A percentile compares a stretch with the other conserved stretches of the same genome.
These are phyloP conservation scores for Fusarium cicatricum DNA, from an alignment of 2,329 filamentous ascomycete genomes.

Conservation along the genomic window DNA sequence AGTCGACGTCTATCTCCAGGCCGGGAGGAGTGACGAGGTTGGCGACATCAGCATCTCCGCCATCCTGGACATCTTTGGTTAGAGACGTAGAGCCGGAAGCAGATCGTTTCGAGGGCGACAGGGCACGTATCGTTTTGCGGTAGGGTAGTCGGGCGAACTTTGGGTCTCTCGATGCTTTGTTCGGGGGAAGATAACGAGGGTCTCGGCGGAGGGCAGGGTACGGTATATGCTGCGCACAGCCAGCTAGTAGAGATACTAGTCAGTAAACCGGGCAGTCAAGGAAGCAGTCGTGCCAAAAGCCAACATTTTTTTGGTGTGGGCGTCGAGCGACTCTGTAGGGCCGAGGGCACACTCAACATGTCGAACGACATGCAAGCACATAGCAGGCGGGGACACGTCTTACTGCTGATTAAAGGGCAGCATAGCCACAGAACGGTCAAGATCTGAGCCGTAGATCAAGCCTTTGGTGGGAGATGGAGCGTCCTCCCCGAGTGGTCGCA, in stretches of 20 bases:
- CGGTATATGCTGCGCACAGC: neutral
- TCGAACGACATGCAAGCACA: neutral
- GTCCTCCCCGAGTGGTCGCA: too few species aligned
- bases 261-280: neutral
- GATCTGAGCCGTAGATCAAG: neutral
- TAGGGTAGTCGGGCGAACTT: neutral
- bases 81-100: too few species aligned
- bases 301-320: neutral
- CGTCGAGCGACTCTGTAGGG: neutral
- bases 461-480: too few species aligned
- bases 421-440: neutral
- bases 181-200: neutral
- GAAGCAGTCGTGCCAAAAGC: too few species aligned
- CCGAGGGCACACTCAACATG: neutral
- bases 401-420: neutral
- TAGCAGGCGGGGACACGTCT: neutral
- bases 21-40: too few species aligned
- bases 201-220: neutral
- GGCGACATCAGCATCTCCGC: too few species aligned
- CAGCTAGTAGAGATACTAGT: neutral
- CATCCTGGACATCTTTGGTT: too few species aligned
- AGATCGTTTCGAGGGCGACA: too few species aligned
- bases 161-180: neutral
- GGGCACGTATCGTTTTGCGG: neutral
- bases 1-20: too few species aligned